Base-by-base conservation (phyloP, 306 rosid genomes). In the Rubus idaeus region DNA sequence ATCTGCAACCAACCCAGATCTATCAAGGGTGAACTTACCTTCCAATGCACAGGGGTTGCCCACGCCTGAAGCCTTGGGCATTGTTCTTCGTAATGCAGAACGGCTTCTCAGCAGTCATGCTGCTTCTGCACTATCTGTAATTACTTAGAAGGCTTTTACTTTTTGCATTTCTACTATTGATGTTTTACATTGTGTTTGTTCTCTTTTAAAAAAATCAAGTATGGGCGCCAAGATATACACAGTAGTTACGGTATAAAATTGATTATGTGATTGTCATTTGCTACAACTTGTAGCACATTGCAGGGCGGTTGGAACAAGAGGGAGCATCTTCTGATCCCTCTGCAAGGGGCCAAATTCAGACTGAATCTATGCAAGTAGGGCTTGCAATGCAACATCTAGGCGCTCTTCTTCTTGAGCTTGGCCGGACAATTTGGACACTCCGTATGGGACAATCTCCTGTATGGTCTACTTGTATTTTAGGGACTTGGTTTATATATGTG, bases 341-440 rank as follows among this genome's bases (percentile, higher is more conserved):
- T 56, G 62, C 80, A 63, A 87, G 99, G 79, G 85, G 85, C 71
- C 96, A 91, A 83, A 86, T 96, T 80, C 97, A 92, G 84, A 79
- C 91, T 60, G 98, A 96, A 75, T 82, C 98, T 2, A 71, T 83
- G 80, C 96, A 87, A 76, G 79, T 88, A 56, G 99, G 97, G 63
- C 78, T 96, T 87, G 86, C 89, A 50, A 86, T 89, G 91, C 98
- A 92, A 81, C 98, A 96, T 79, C 84, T 96, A 79, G 99, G 99
- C 10, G 85, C 98, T 21, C 89, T 92, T 85, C 83, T 96, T 71
- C 93, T 96, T 76, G 99, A 96, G 93, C 96, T 96, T 82, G 98
- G 98, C 76, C 99, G 99, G 20, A 84, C 98, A n/a, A 87, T 93
- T 76, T 79, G 90, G 91, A 96, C 99, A 18, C 83, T 96, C 74